Evolutionary conservation across 2,329 filamentous ascomycete genomes (phyloP).

Genomic region (Fusarium sp.): DNA sequence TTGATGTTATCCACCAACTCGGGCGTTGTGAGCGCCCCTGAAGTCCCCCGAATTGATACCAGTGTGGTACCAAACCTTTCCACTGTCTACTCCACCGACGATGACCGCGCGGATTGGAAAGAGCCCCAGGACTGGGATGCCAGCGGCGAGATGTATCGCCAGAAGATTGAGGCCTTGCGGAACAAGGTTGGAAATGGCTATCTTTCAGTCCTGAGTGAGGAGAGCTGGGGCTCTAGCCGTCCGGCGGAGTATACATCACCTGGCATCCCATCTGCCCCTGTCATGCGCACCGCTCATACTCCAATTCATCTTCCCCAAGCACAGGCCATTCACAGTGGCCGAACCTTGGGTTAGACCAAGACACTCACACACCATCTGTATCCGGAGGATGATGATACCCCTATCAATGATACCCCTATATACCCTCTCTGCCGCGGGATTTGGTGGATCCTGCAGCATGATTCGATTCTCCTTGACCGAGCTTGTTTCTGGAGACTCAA

Average conservation of each 20-base stretch:
- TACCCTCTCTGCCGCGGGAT: slow-evolving; percentile 36
- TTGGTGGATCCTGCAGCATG: slow-evolving; percentile 25
- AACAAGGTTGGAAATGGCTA: slow-evolving; percentile 87
- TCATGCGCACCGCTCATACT: slow-evolving; percentile 45
- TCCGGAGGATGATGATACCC: slow-evolving; percentile 40
- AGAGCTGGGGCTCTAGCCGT: slow-evolving; percentile 60
- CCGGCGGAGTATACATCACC: slow-evolving; percentile 38
- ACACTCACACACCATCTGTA: slow-evolving; percentile 26
- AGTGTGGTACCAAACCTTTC: slow-evolving; percentile 34
- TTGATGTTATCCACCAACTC: slow-evolving; percentile 46
- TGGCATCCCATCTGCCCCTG: slow-evolving; percentile 41
- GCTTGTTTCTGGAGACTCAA: slow-evolving; percentile 28
- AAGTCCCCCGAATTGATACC: slow-evolving; percentile 42
- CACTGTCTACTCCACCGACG: slow-evolving; percentile 26
- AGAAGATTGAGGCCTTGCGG: slow-evolving; percentile 85
- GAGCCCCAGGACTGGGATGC: slow-evolving; percentile 67
- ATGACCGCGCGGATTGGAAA: slow-evolving; percentile 48
- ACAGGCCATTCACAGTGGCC: slow-evolving; percentile 62
- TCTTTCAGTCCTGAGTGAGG: slow-evolving; percentile 84
- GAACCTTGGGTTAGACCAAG: slow-evolving; percentile 55
- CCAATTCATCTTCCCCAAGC: slow-evolving; percentile 47
- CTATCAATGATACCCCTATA: slow-evolving; percentile 46
- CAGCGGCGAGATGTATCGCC: slow-evolving; percentile 80
- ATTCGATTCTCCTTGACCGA: slow-evolving; percentile 36
- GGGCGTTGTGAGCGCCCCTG: slow-evolving; percentile 35